These are phyloP conservation scores for Yarrowia sp. DNA, from an alignment of 805 yeast species.

Conservation along the genomic window DNA sequence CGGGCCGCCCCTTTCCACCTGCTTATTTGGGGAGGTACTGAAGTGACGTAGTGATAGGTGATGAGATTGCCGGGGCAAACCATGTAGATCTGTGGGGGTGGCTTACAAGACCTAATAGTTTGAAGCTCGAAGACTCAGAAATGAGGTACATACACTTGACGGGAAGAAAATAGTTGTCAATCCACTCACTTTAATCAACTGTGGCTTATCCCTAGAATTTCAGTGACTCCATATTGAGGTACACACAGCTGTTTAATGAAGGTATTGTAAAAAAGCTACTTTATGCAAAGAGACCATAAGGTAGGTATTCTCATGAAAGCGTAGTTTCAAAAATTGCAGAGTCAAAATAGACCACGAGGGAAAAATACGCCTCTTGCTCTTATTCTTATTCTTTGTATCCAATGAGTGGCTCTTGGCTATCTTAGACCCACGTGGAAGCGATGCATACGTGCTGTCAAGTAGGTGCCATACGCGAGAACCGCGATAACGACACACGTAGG, in stretches of 20 bases:
- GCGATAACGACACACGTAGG: background rate
- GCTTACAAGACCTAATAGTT: background rate
- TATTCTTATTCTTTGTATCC: background rate
- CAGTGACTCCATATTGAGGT: background rate
- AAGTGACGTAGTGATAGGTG: background rate
- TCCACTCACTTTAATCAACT: background rate
- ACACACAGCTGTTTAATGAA: background rate
- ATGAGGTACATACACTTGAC: background rate
- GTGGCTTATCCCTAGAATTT: background rate
- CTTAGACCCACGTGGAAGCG: background rate
- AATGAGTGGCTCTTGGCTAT: slow-evolving; percentile 1
- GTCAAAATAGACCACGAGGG: background rate
- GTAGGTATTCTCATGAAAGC: background rate
- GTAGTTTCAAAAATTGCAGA: background rate
- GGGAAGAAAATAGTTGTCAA: background rate
- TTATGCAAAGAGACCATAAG: background rate
- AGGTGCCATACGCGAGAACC: no score
- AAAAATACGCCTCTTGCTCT: background rate
- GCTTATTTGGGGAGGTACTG: background rate
- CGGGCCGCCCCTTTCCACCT: background rate
- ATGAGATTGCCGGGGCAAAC: background rate
- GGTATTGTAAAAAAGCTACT: background rate
- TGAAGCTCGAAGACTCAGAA: no score
- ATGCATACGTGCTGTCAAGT: background rate
- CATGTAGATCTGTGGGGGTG: background rate